Base-by-base conservation (phyloP, 2,329 filamentous ascomycete species). In the Cryoendolithus antarcticus region DNA sequence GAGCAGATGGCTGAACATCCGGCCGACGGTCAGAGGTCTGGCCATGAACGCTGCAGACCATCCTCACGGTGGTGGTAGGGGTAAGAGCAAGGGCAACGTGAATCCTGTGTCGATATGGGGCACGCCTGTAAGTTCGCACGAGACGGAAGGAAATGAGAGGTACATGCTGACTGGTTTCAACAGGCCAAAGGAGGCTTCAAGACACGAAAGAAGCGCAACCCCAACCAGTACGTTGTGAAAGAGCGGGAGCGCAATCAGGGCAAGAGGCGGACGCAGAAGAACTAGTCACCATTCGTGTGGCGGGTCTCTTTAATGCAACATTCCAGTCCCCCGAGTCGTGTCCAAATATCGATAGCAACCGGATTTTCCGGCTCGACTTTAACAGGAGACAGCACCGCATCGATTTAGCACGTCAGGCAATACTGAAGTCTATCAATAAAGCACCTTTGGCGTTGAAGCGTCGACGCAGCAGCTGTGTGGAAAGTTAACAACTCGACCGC, bases 1-100 rank as follows among this genome's bases (percentile, higher is more conserved):
- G 54, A 86, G 81, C 52, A 77, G 91, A 56, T 95, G 86, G 88
- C 65, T 96, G 49, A 91, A 91, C 58, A 94, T 93, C 57, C 74
- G 91, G 51, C 91, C 91, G 10, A 95, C 91, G 1, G 91, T 98
- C 33, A 80, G 93, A 70, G 93, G 91, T 81, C 67, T 96, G 53
- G 91, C 93, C 47, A 98, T 98, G 93, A 98, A 98, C 70, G 86
- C 89, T 77, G 83, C 79, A 54, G 91, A 98, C 58, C 91, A 98
- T 72, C 91, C 91, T 57, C 91, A 98, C 63, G 91, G 91, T 75
- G 91, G 91, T 82, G 91, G 91, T 65, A 78, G 93, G 72, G 91
- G 91, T 69, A 98, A 98, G 69, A 95, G 86, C 42, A 98, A 98
- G 84, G 86, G 91, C 77, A 94, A 95, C 60, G 78, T 88, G 45